These are phyloP conservation scores for Fusarium pilosicola DNA, from an alignment of 2,329 filamentous ascomycete species.

Conservation along the genomic window DNA sequence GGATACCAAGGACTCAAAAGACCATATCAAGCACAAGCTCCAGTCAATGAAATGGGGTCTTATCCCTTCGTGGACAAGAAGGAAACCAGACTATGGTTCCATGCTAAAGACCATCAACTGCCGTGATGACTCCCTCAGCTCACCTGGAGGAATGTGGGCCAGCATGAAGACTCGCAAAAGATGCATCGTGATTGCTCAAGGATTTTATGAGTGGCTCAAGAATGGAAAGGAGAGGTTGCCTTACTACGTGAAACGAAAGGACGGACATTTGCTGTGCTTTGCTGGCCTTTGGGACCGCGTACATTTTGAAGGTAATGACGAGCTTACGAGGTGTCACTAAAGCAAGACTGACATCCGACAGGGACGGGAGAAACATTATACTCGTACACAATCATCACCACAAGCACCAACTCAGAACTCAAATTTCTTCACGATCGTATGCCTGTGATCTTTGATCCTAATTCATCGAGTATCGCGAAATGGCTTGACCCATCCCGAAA, in stretches of 20 bases:
- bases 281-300: conserved; percentile 94
- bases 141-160: conserved; percentile 86
- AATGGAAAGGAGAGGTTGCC: conserved; percentile 82
- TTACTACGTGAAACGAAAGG: conserved; percentile 83
- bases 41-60: conserved; percentile 98
- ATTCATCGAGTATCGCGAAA: conserved; percentile 72
- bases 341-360: conserved; percentile 3
- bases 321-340: not conserved
- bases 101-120: conserved; percentile 95
- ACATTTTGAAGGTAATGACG: conserved; percentile 74
- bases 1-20: not conserved
- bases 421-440: conserved; percentile 93
- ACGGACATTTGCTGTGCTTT: conserved; percentile 86
- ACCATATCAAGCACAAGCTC: conserved; percentile 74
- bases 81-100: conserved; percentile 78
- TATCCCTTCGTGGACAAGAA: conserved; percentile 92
- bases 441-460: conserved; percentile 89
- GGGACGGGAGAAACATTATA: conserved; percentile 72
- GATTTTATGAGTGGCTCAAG: conserved; percentile 97
- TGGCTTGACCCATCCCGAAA: conserved; percentile 81
- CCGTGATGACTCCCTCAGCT: conserved; percentile 83
- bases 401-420: conserved; percentile 82
- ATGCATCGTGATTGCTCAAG: conserved; percentile 87
- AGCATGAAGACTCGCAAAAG: conserved; percentile 90
- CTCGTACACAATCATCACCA: conserved; percentile 95